phyloP scores from a whole-genome alignment of 2,329 filamentous ascomycete genomes.

The Ascomycota sp. region DNA sequence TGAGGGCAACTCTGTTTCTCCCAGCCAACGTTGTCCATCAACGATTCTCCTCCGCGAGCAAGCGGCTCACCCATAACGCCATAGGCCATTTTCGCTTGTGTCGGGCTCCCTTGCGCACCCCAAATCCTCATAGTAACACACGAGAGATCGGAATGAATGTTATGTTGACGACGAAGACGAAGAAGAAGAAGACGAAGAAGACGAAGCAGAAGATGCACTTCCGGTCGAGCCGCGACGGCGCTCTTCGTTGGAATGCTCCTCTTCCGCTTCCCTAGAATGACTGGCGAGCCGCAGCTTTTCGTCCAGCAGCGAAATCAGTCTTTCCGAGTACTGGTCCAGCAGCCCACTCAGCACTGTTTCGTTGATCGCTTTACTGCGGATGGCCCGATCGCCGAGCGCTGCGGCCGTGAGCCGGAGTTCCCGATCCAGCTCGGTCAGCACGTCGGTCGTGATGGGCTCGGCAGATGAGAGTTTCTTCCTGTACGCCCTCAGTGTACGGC shows the following conservation, averaged over 20 bases:
- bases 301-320: conserved; percentile 47
- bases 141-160: conserved; percentile 2
- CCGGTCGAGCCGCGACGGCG: conserved; percentile 13
- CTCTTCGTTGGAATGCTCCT: conserved; percentile 10
- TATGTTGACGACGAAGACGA: conserved; percentile 13
- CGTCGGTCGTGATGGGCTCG: conserved; percentile 32
- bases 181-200: conserved; percentile 12
- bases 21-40: background rate
- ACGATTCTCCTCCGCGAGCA: background rate
- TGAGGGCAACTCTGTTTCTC: background rate
- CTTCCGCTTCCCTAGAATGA: conserved; percentile 11
- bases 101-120: background rate
- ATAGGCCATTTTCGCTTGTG: background rate
- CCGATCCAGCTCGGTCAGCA: conserved; percentile 38
- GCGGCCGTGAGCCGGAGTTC: conserved; percentile 40
- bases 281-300: conserved; percentile 38
- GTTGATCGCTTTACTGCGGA: conserved; percentile 29
- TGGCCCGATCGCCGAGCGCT: conserved; percentile 34
- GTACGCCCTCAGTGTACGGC: conserved; percentile 37
- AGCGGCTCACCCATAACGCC: background rate
- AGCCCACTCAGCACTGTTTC: conserved; percentile 39
- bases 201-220: conserved; percentile 12
- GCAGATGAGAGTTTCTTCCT: conserved; percentile 37
- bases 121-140: conserved; percentile 1
- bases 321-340: conserved; percentile 54